Evolutionary conservation across 2,329 filamentous ascomycete genomes (phyloP), one percentile per base, ranked within the genome.

Genomic region (Aureobasidium sp.): DNA sequence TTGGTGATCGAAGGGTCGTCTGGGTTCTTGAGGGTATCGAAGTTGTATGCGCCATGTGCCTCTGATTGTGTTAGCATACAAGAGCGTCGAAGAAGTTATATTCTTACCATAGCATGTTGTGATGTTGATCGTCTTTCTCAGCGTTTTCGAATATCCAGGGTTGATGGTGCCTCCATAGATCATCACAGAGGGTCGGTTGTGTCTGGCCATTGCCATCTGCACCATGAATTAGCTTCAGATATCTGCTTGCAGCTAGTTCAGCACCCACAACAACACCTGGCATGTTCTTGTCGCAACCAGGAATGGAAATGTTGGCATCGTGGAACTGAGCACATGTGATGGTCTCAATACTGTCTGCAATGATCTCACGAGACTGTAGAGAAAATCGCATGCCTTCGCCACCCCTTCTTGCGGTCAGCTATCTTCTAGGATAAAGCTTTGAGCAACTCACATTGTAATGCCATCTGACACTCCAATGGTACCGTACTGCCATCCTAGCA

Each of bases 201-300:
- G 90, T 62, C 93, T 84, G 15, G 90, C 90, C 70, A 94, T 91
- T 0, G 89, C 91, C 87, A n/a, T n/a, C n/a, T n/a, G n/a, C n/a
- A n/a, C n/a, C n/a, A n/a, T n/a, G n/a, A n/a, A n/a, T n/a, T n/a
- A n/a, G n/a, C n/a, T n/a, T n/a, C n/a, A n/a, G n/a, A n/a, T 27
- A 27, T 27, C 27, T 27, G 27, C 27, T 27, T 5, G 5, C 27
- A 5, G 27, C 27, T 27, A 5, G 2, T 3, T 27, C 6, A 11
- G 29, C 1, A 56, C 54, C 27, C 39, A 58, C 42, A 65, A 94
- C 81, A 17, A 90, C 88, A 66, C 92, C 92, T n/a, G 91, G 91
- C 94, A 99, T 97, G 79, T 99, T 99, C 85, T 99, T 99, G 83
- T 99, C 94, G 77, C 94, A 99, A 53, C 92, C 92, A 14, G 92